Percentiles rank a stretch among this genome's conserved stretches.
These are phyloP conservation scores for Trichoderma gracile DNA, from an alignment of 2,329 filamentous ascomycete species.

Conservation along the genomic window DNA sequence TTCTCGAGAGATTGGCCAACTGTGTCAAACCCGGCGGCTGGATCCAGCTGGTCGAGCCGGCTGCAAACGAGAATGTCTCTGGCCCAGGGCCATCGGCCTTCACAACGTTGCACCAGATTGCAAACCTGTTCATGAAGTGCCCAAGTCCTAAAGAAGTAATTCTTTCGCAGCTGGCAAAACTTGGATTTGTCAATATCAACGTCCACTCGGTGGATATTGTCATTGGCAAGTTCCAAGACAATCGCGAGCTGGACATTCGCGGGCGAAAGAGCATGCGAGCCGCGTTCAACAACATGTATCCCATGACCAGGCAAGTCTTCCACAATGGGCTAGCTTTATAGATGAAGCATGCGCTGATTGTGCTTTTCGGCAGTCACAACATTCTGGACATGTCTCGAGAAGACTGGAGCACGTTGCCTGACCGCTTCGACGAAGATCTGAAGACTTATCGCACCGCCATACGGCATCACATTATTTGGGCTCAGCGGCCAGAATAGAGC, in stretches of 20 bases:
- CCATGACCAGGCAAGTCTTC: neutral
- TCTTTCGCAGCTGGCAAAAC: neutral
- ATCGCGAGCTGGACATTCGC: constrained; percentile 15
- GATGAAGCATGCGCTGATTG: neutral
- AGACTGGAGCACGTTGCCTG: neutral
- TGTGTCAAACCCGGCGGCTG: constrained; percentile 28
- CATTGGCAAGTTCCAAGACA: constrained; percentile 19
- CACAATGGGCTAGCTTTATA: no score
- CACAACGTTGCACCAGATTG: constrained; percentile 13
- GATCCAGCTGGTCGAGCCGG: constrained; percentile 27
- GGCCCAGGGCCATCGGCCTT: constrained; percentile 20
- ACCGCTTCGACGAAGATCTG: constrained; percentile 14
- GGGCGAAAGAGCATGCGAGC: constrained; percentile 24
- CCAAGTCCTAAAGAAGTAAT: constrained; percentile 6
- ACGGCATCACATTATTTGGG: constrained; percentile 22
- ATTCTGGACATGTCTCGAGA: neutral
- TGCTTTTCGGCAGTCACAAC: neutral
- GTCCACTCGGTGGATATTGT: constrained; percentile 17
- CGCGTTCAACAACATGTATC: constrained; percentile 15
- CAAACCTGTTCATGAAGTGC: constrained; percentile 12
- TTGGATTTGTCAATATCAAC: constrained; percentile 1
- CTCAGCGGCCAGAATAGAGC: neutral
- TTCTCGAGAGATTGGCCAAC: constrained; percentile 9
- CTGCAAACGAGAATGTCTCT: constrained; percentile 18
- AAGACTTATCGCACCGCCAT: constrained; percentile 14